A percentile compares a stretch with the other conserved stretches of the same genome.
Evolutionary conservation across 176 grass and related monocot genomes (phyloP).

Genomic region (Carex myosuroides): DNA sequence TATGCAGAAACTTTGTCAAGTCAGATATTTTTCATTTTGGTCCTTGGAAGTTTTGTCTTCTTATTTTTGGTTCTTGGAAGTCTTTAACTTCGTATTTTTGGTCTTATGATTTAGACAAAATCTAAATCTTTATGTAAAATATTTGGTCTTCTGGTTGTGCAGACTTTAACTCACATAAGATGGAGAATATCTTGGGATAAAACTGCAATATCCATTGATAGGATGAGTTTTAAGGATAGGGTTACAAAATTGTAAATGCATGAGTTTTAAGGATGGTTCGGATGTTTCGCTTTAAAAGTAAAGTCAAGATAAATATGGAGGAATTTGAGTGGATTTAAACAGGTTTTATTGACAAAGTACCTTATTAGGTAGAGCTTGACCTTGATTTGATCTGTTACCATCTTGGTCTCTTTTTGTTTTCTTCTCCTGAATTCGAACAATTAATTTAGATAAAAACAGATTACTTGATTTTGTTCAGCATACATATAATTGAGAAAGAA

Average conservation of each 20-base stretch:
- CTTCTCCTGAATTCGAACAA: slow-evolving; percentile 19
- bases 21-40: background rate
- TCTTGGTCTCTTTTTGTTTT: slow-evolving; percentile 14
- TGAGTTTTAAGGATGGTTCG: background rate
- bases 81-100: background rate
- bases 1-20: background rate
- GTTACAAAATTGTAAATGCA: background rate
- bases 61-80: background rate
- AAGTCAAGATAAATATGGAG: background rate
- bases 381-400: background rate
- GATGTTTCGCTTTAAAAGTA: background rate
- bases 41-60: background rate
- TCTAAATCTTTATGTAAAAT: background rate
- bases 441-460: background rate
- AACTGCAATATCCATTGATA: background rate
- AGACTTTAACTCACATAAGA: no score
- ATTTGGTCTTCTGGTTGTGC: background rate
- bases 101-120: background rate
- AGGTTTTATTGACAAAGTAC: background rate
- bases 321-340: background rate
- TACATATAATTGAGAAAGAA: background rate
- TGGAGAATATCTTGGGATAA: background rate
- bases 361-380: background rate
- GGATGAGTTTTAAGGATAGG: background rate
- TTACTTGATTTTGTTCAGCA: background rate